Evolutionary conservation across 2,329 filamentous ascomycete species (phyloP).

Genomic region (Cercospora beticola): DNA sequence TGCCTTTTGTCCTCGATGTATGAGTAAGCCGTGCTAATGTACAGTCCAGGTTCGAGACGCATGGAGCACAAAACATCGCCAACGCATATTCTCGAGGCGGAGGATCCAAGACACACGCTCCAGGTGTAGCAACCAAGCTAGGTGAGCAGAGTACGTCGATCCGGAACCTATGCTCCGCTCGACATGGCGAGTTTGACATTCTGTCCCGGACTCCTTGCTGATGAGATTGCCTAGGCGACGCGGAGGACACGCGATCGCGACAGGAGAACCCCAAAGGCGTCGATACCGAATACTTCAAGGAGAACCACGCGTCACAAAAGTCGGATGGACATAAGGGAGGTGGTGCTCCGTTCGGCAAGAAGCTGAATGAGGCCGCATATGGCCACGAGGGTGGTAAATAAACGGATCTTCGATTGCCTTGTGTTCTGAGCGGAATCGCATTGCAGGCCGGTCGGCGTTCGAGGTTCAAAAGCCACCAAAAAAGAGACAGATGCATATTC

Average conservation of each 20-base stretch:
- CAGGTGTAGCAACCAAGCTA: slow-evolving; percentile 38
- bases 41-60: slow-evolving; percentile 35
- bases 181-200: not conserved
- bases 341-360: slow-evolving; percentile 28
- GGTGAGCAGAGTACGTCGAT: slow-evolving; percentile 28
- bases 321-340: slow-evolving; percentile 20
- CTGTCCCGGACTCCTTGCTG: not conserved
- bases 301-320: slow-evolving; percentile 36
- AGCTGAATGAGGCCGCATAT: slow-evolving; percentile 36
- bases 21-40: not conserved
- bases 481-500: slow-evolving; percentile 5
- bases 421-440: not conserved
- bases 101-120: slow-evolving; percentile 37
- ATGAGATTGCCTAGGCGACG: slow-evolving; percentile 25
- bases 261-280: slow-evolving; percentile 35
- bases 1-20: not conserved
- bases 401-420: not conserved
- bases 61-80: slow-evolving; percentile 38
- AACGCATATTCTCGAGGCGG: slow-evolving; percentile 38
- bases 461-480: not conserved
- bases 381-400: slow-evolving; percentile 40
- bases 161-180: slow-evolving; percentile 10
- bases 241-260: slow-evolving; percentile 26
- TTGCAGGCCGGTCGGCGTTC: not conserved
- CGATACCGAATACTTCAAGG: slow-evolving; percentile 36